phyloP scores from a whole-genome alignment of 768 basidiomycete species.

The Collybia sordida region DNA sequence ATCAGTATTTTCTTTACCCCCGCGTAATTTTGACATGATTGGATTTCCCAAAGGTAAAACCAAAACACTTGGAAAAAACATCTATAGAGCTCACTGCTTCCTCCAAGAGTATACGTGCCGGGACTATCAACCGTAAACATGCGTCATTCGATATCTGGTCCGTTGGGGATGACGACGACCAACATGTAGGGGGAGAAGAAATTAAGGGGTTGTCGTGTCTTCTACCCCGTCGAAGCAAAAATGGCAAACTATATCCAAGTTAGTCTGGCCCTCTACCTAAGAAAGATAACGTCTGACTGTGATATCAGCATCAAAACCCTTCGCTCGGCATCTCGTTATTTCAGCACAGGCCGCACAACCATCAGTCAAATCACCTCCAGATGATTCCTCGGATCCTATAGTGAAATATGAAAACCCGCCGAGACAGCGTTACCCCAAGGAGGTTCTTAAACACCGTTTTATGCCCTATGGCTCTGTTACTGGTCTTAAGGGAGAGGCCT shows the following conservation, averaged over 20 bases:
- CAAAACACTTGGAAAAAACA: slow-evolving; percentile 58
- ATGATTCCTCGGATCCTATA: slow-evolving; percentile 14
- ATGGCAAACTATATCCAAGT: slow-evolving; percentile 62
- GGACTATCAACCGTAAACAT: slow-evolving; percentile 51
- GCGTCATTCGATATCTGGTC: slow-evolving; percentile 67
- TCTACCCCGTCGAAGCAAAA: slow-evolving; percentile 61
- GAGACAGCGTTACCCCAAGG: slow-evolving; percentile 55
- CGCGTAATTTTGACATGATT: neutral
- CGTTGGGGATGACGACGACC: slow-evolving; percentile 42
- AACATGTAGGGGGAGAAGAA: slow-evolving; percentile 58
- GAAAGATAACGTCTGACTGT: neutral
- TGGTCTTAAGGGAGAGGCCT: slow-evolving; percentile 17
- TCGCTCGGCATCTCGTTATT: slow-evolving; percentile 59
- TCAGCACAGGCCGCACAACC: slow-evolving; percentile 46
- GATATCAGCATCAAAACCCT: slow-evolving; percentile 53
- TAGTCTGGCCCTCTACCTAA: slow-evolving; percentile 4
- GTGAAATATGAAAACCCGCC: slow-evolving; percentile 48
- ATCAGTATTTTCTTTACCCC: neutral
- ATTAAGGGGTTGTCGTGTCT: slow-evolving; percentile 59
- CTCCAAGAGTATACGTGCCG: slow-evolving; percentile 41
- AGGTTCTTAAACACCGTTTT: slow-evolving; percentile 63
- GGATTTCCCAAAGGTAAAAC: slow-evolving; percentile 51
- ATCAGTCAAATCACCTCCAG: slow-evolving; percentile 19
- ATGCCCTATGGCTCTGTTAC: slow-evolving; percentile 57
- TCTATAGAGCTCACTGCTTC: slow-evolving; percentile 45